phyloP scores from a whole-genome alignment of 768 basidiomycete genomes.

The Sarcomyxa edulis region DNA sequence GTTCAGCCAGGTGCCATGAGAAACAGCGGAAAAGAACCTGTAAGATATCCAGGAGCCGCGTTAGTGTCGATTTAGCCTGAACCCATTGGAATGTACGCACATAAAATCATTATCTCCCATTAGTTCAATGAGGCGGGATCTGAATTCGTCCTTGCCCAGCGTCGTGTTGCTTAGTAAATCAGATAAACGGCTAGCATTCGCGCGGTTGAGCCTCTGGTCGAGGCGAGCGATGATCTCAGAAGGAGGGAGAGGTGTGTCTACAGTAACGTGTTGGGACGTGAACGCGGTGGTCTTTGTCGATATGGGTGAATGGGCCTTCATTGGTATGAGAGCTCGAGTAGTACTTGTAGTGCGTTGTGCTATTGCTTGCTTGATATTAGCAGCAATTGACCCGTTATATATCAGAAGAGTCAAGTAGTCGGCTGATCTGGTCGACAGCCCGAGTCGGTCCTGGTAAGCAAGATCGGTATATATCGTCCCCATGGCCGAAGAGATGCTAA shows the following conservation, averaged over 20 bases:
- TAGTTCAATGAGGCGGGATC: slow-evolving; percentile 22
- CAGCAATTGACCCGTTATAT: too few species aligned
- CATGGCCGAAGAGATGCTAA: too few species aligned
- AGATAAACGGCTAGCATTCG: slow-evolving; percentile 19
- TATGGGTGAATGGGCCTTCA: neutral
- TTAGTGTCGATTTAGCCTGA: neutral
- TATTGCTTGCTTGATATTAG: too few species aligned
- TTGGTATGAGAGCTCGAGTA: too few species aligned
- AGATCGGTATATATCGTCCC: too few species aligned
- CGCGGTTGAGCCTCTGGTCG: slow-evolving; percentile 35
- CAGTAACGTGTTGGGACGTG: slow-evolving; percentile 35
- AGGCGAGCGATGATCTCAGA: slow-evolving; percentile 38
- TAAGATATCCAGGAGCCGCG: neutral
- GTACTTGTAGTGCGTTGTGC: too few species aligned
- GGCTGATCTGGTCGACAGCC: too few species aligned
- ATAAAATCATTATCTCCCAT: slow-evolving; percentile 34
- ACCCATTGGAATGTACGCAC: slow-evolving; percentile 24
- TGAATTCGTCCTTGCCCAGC: slow-evolving; percentile 31
- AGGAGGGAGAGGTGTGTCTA: slow-evolving; percentile 33
- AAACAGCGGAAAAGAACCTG: slow-evolving; percentile 37
- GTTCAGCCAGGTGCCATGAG: slow-evolving; percentile 31
- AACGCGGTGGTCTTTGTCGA: slow-evolving; percentile 21
- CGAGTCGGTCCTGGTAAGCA: too few species aligned
- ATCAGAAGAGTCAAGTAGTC: too few species aligned
- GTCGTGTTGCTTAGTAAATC: too few species aligned